Evolutionary conservation across 495 filamentous ascomycete genomes (phyloP), one percentile per base, ranked within the genome.

Genomic region (Xylaria longipes): DNA sequence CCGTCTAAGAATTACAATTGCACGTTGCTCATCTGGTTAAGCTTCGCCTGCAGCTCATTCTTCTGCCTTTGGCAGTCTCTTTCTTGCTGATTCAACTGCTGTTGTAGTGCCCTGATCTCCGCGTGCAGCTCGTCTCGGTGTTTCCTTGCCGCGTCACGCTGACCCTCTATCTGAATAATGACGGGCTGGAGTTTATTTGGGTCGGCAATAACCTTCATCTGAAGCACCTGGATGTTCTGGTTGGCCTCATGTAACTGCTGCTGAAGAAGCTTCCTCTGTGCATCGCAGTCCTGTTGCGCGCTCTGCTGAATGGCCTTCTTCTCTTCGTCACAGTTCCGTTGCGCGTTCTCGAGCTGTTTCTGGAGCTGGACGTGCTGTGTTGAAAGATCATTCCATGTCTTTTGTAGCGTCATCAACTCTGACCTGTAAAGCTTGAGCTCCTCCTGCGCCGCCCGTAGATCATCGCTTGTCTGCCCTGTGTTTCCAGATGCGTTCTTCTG

Each of bases 111-210:
- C 63, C 69, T 72, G 48, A 54, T 39, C 48, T 39, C 48, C 52
- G 64, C 73, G 63, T 60, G 70, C 69, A 48, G 37, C 45, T 57
- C 65, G 64, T 66, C 50, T 14, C 65, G 54, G 65, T 70, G 70
- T 73, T 76, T 77, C 65, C 66, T 52, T 52, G 71, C 58, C 37
- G 70, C 71, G 71, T 67, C 54, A 46, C 71, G 72, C 62, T 76
- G 71, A 29, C 65, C 62, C 60, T 67, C 72, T 43, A 72, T 62
- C 66, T 72, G 63, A 33, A 72, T 65, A n/a, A 69, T 69, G 56
- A 41, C 65, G 71, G 73, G 71, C 73, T 73, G 73, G 1, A 70
- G 50, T 69, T 73, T 71, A 65, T 69, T 72, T 57, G 76, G 75
- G 68, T 74, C 71, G 58, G 57, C 39, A 29, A 41, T 31, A 48